Percentiles rank a stretch among this genome's conserved stretches.
Evolutionary conservation across 2,329 filamentous ascomycete genomes (phyloP).

Genomic region (Paraphaeosphaeria sporulosa): DNA sequence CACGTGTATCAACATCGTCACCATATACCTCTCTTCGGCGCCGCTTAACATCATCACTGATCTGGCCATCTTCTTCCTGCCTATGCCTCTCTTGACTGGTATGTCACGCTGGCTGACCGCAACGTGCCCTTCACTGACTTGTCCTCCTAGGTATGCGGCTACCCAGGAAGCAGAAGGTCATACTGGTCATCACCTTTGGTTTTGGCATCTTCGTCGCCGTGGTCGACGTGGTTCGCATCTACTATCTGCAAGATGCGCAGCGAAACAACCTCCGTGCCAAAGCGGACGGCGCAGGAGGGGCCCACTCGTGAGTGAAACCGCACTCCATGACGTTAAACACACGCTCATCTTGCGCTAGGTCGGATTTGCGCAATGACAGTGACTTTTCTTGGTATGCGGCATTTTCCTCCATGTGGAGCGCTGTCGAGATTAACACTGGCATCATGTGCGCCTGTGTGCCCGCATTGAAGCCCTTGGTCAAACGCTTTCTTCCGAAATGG

Average conservation of each 20-base stretch:
- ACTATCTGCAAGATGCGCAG: conserved; percentile 81
- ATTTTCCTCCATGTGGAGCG: conserved; percentile 90
- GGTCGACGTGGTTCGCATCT: conserved; percentile 88
- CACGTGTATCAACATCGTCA: conserved; percentile 68
- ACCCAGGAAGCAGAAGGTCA: conserved; percentile 84
- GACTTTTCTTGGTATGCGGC: conserved; percentile 77
- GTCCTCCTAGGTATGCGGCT: conserved; percentile 71
- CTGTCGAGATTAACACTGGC: conserved; percentile 87
- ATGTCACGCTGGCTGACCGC: background rate
- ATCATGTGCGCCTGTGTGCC: conserved; percentile 94
- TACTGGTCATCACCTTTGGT: conserved; percentile 84
- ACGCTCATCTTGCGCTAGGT: conserved; percentile 8
- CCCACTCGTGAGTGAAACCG: background rate
- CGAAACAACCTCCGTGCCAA: conserved; percentile 52
- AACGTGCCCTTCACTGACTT: background rate
- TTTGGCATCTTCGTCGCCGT: conserved; percentile 87
- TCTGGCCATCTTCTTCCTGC: conserved; percentile 83
- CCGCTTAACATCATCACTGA: conserved; percentile 94
- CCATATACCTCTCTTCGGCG: conserved; percentile 74
- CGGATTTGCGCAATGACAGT: conserved; percentile 50
- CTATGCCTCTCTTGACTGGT: conserved; percentile 76
- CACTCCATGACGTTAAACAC: conserved; percentile 34
- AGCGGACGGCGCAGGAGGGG: background rate
- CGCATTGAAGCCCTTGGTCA: conserved; percentile 84
- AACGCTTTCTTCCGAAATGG: conserved; percentile 65